Conservation (phyloP, 2,329 filamentous ascomycete genomes). For the Venturia carpophila region DNA sequence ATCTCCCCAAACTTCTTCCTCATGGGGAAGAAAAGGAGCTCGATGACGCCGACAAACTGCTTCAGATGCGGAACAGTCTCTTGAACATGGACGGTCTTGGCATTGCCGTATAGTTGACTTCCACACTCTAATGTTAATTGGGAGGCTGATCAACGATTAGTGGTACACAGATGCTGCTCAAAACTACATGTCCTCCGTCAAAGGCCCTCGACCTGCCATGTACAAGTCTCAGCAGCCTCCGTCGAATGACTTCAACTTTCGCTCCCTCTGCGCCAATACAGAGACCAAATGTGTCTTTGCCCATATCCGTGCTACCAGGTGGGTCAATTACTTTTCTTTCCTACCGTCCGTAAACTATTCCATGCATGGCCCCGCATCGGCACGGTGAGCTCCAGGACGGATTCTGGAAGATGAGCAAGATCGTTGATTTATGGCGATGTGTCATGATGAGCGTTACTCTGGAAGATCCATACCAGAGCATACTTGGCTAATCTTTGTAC, state of each 20-base stretch:
- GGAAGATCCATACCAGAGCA: too few species aligned
- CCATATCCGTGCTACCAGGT: constrained; percentile 42
- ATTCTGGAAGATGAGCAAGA: too few species aligned
- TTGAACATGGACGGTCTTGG: constrained; percentile 50
- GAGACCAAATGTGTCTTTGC: constrained; percentile 44
- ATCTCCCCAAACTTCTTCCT: constrained; percentile 45
- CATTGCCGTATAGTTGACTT: too few species aligned
- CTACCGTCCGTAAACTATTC: too few species aligned
- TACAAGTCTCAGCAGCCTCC: constrained; percentile 48
- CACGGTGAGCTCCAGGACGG: too few species aligned
- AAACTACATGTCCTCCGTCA: constrained; percentile 25
- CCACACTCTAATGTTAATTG: too few species aligned
- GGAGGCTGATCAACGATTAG: background rate
- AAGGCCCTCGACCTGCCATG: constrained; percentile 39
- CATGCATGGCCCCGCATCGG: too few species aligned
- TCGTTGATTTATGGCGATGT: too few species aligned
- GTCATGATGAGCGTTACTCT: too few species aligned
- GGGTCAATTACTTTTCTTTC: too few species aligned
- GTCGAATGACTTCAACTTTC: constrained; percentile 47
- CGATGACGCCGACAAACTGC: constrained; percentile 35
- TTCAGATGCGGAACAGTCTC: constrained; percentile 44
- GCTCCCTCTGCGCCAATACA: constrained; percentile 45
- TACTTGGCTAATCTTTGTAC: constrained; percentile 47
- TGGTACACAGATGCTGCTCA: constrained; percentile 35
- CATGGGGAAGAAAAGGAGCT: constrained; percentile 36